Base-by-base conservation (phyloP, 768 basidiomycete species). In the Pleurotus eryngii region DNA sequence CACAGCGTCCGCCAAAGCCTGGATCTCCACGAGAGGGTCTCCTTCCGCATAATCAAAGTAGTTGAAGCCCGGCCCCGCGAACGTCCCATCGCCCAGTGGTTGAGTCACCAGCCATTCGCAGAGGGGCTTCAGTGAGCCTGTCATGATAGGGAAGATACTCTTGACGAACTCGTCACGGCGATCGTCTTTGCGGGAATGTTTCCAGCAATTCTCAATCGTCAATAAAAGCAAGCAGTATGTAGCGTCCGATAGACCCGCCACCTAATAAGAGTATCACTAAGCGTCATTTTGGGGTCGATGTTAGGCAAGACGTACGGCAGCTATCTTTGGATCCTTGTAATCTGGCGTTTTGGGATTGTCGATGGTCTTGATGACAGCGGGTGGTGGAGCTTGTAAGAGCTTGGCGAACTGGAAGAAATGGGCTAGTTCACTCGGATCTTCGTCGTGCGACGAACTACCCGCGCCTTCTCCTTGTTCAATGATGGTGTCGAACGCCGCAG, bases 111-210 rank as follows among this genome's bases (percentile, higher is more conserved):
- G 62, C 57, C 67, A 60, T 27, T 61, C 59, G 30, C 66, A 65
- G 51, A 69, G 64, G 9, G 66, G 68, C 4, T 64, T 58, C 35
- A 69, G 59, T n/a, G 67, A 54, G 15, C 63, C 65, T 48, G 61
- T 61, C 68, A 69, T 69, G 35, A 69, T 57, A 5, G 58, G 60
- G 49, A 62, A 64, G 57, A 69, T 64, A 55, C 66, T 69, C 18
- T 50, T 50, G n/a, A 64, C 56, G 18, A 69, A 55, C 12, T 58
- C 58, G 46, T 50, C 20, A 22, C 60, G 54, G 11, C 47, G 55
- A n/a, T 46, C 57, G 20, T 55, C 51, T 24, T 40, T 49, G 5
- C 46, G 26, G 42, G 57, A 35, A 18, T 61, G 62, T 18, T 60
- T 57, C 68, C 68, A 69, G 48, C 65, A 59, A 22, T 55, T 59